These are phyloP conservation scores for Penicillium decumbens DNA, from an alignment of 2,329 filamentous ascomycete species.

Conservation along the genomic window DNA sequence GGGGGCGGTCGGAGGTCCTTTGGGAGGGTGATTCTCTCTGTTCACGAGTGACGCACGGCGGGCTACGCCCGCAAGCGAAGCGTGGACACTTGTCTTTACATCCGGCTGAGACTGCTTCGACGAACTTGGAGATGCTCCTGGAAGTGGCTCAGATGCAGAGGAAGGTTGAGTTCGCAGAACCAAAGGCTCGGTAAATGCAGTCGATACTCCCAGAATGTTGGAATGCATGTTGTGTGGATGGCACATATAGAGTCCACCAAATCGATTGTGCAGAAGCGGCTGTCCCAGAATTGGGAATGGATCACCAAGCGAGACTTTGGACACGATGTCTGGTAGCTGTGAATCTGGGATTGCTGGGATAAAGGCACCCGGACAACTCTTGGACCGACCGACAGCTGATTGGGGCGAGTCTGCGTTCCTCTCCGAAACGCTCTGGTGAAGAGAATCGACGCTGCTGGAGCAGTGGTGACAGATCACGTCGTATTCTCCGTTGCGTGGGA, in stretches of 20 bases:
- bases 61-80: background rate
- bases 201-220: background rate
- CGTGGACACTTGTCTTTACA: background rate
- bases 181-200: background rate
- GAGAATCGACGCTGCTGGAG: constrained; percentile 18
- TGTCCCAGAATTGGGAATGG: constrained; percentile 7
- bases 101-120: background rate
- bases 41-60: background rate
- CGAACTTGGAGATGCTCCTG: background rate
- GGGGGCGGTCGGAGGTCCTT: background rate
- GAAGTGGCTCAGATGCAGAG: background rate
- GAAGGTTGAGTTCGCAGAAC: background rate
- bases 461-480: constrained; percentile 34
- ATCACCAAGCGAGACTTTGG: background rate
- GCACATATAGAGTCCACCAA: constrained; percentile 23
- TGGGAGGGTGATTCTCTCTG: background rate
- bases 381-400: background rate
- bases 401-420: constrained; percentile 12
- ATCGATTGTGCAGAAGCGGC: constrained; percentile 21
- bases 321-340: background rate
- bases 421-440: constrained; percentile 26
- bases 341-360: background rate
- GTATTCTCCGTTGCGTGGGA: constrained; percentile 32
- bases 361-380: constrained; percentile 5
- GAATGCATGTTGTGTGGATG: background rate